Conservation (phyloP, 495 filamentous ascomycete species). For the Aspergillus incahuasiensis region DNA sequence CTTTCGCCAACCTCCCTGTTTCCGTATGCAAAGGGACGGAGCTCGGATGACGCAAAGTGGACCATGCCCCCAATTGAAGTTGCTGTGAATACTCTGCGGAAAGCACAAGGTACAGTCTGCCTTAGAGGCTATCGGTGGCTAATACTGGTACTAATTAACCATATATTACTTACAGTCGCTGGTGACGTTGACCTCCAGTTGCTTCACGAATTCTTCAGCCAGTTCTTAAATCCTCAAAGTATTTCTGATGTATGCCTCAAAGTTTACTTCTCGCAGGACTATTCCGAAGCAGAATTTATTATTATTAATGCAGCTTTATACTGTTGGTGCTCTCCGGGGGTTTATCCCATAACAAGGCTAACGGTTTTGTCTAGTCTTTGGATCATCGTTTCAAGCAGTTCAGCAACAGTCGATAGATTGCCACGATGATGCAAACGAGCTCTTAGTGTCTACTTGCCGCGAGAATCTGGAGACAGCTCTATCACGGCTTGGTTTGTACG, state of each 20-base stretch:
- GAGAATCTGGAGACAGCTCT: slow-evolving; percentile 8
- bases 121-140: neutral
- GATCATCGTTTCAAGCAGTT: neutral
- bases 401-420: neutral
- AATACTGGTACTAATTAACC: neutral
- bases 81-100: neutral
- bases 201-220: neutral
- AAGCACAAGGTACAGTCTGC: slow-evolving; percentile 5
- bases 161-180: neutral
- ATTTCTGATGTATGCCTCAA: slow-evolving; percentile 12
- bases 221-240: neutral
- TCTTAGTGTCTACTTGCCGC: neutral
- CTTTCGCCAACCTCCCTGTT: neutral
- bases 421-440: neutral
- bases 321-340: neutral
- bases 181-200: neutral
- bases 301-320: slow-evolving; percentile 5
- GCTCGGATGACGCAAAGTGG: too few relatives aligned
- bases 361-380: neutral
- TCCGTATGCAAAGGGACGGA: neutral
- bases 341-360: neutral
- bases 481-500: slow-evolving; percentile 2
- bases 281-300: slow-evolving; percentile 11
- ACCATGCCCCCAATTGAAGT: slow-evolving; percentile 6
- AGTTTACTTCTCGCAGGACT: slow-evolving; percentile 7